Evolutionary conservation across 2,329 filamentous ascomycete genomes (phyloP).

Genomic region (Calonectria naviculata): DNA sequence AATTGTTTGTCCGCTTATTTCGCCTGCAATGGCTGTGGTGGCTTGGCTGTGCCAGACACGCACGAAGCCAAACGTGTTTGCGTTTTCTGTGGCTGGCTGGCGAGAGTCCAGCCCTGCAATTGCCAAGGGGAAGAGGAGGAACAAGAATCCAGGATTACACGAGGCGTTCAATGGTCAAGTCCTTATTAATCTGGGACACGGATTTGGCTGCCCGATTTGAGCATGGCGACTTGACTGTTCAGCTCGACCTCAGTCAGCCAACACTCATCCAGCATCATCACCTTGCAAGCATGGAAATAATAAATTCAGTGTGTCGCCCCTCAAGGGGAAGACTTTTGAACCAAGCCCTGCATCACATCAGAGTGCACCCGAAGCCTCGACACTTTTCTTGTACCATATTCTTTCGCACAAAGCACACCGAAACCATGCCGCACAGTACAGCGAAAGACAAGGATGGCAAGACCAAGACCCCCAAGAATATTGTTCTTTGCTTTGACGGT

Average conservation of each 20-base stretch:
- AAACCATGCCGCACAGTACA: background rate
- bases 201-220: background rate
- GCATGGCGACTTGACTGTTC: background rate
- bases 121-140: background rate
- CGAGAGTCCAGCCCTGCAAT: background rate
- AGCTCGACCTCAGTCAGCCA: too few relatives aligned
- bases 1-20: background rate
- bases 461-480: slow-evolving; percentile 46
- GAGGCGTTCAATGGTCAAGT: background rate
- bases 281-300: background rate
- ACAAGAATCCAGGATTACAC: background rate
- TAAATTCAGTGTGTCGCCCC: background rate
- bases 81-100: background rate
- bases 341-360: background rate
- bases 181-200: background rate
- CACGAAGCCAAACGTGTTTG: background rate
- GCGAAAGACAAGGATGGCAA: background rate
- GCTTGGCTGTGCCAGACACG: background rate
- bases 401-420: background rate
- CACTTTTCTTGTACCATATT: background rate
- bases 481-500: slow-evolving; percentile 61
- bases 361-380: background rate
- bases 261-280: too few relatives aligned
- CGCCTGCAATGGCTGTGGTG: background rate
- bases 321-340: background rate